Percentiles rank a stretch among this genome's conserved stretches.
phyloP scores from a whole-genome alignment of 352 stramenopile genomes.

The Phytophthora chlamydospora region DNA sequence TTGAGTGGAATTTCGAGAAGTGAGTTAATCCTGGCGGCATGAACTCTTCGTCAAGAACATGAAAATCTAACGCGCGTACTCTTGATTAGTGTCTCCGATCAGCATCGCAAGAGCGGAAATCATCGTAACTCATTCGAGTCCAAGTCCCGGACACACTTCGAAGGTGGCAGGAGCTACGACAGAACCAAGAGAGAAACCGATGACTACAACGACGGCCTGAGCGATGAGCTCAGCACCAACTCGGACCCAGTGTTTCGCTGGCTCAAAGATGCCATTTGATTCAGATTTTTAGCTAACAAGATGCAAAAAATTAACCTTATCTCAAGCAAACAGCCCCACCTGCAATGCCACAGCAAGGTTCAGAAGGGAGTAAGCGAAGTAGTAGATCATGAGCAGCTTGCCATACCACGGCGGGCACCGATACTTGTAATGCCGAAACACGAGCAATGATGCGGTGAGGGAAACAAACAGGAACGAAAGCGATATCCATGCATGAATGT shows the following conservation, averaged over 20 bases:
- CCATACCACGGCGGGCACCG: slow-evolving; percentile 75
- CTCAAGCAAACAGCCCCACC: slow-evolving; percentile 16
- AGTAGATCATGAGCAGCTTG: slow-evolving; percentile 70
- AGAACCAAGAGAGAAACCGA: slow-evolving; percentile 7
- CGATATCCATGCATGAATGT: slow-evolving; percentile 77
- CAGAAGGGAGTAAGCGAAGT: slow-evolving; percentile 72
- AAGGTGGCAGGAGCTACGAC: slow-evolving; percentile 14
- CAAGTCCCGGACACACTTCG: slow-evolving; percentile 2
- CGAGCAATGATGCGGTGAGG: slow-evolving; percentile 51
- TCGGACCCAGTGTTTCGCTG: slow-evolving; percentile 67
- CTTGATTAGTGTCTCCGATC: slow-evolving; percentile 25
- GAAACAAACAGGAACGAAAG: slow-evolving; percentile 71
- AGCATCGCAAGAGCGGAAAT: slow-evolving; percentile 15
- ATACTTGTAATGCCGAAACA: slow-evolving; percentile 64
- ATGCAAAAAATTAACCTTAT: slow-evolving; percentile 1
- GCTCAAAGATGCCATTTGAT: slow-evolving; percentile 58
- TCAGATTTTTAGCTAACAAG: slow-evolving; percentile 9
- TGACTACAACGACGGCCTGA: slow-evolving; percentile 32
- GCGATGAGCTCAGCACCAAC: slow-evolving; percentile 38
- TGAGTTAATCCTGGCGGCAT: slow-evolving; percentile 25
- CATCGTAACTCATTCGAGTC: background rate
- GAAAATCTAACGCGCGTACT: slow-evolving; percentile 6
- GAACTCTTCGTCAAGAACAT: background rate
- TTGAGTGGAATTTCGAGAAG: slow-evolving; percentile 75
- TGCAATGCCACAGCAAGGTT: slow-evolving; percentile 68